A percentile compares a stretch with the other conserved stretches of the same genome.
Conservation (phyloP, 805 yeast species). For the Priceomyces carsonii region DNA sequence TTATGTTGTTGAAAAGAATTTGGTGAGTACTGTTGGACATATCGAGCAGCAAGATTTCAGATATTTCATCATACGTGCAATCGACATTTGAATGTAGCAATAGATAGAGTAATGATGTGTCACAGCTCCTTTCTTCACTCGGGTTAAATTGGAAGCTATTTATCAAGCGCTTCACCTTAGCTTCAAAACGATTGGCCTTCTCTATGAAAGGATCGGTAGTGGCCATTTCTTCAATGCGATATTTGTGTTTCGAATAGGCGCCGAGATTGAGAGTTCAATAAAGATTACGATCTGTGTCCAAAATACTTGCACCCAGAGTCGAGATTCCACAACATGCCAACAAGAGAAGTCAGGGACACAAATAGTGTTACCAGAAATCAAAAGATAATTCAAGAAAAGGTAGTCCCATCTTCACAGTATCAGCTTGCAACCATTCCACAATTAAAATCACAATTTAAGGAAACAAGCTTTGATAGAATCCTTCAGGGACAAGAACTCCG, state of each 20-base stretch:
- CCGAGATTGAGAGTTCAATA: too few species aligned
- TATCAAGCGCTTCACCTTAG: neutral
- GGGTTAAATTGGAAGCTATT: neutral
- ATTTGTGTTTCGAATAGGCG: conserved; percentile 4
- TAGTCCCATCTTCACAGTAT: conserved; percentile 8
- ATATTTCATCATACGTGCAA: conserved; percentile 13
- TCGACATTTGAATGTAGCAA: conserved; percentile 10
- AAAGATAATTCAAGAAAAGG: neutral
- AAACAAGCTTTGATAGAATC: conserved; percentile 5
- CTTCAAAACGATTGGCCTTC: conserved; percentile 2
- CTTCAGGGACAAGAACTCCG: neutral
- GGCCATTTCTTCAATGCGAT: too few species aligned
- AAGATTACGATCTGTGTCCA: too few species aligned
- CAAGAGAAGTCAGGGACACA: neutral
- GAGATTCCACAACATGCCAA: too few species aligned
- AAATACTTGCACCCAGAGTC: too few species aligned
- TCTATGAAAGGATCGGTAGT: conserved; percentile 6
- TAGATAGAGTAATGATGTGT: conserved; percentile 12
- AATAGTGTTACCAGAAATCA: conserved; percentile 4
- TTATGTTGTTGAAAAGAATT: conserved; percentile 8
- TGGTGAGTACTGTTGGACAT: neutral
- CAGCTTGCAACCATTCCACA: conserved; percentile 12
- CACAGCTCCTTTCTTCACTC: conserved; percentile 2
- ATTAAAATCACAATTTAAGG: conserved; percentile 2
- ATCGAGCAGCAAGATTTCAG: conserved; percentile 11